Conservation (phyloP, 768 basidiomycete genomes). For the Tricholoma terreum region DNA sequence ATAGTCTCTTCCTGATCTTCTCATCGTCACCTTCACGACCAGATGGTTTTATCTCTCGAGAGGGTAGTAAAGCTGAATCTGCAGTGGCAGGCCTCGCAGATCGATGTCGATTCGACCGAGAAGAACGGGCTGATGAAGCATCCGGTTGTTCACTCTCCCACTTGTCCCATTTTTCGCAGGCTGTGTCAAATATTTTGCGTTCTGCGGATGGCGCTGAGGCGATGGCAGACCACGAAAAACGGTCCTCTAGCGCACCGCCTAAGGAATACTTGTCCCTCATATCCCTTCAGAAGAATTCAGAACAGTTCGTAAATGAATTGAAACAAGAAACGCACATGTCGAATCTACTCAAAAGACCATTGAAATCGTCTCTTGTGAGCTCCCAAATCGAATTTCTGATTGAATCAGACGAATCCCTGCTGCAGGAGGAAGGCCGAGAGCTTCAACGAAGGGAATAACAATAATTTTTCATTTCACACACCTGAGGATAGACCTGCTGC, state of each 20-base stretch:
- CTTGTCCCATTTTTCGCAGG: constrained; percentile 56
- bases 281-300: constrained; percentile 40
- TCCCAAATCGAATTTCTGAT: constrained; percentile 39
- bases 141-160: constrained; percentile 37
- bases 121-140: not conserved
- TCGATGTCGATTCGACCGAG: constrained; percentile 2
- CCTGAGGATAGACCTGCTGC: constrained; percentile 1
- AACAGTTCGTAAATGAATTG: not conserved
- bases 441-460: constrained; percentile 6
- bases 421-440: constrained; percentile 10
- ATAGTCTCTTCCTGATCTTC: constrained; percentile 5
- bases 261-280: constrained; percentile 60
- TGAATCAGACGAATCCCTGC: constrained; percentile 20
- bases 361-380: constrained; percentile 61
- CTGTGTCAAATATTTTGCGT: constrained; percentile 53
- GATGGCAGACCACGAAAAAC: constrained; percentile 47
- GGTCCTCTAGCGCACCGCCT: constrained; percentile 41
- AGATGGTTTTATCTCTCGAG: not conserved
- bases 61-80: not conserved
- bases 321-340: constrained; percentile 44
- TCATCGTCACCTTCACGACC: not conserved
- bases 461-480: constrained; percentile 11
- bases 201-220: constrained; percentile 41
- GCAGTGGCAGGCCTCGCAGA: constrained; percentile 1
- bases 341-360: constrained; percentile 53